phyloP scores from a whole-genome alignment of 441 rosid species.

The Pelargonium citronellum region DNA sequence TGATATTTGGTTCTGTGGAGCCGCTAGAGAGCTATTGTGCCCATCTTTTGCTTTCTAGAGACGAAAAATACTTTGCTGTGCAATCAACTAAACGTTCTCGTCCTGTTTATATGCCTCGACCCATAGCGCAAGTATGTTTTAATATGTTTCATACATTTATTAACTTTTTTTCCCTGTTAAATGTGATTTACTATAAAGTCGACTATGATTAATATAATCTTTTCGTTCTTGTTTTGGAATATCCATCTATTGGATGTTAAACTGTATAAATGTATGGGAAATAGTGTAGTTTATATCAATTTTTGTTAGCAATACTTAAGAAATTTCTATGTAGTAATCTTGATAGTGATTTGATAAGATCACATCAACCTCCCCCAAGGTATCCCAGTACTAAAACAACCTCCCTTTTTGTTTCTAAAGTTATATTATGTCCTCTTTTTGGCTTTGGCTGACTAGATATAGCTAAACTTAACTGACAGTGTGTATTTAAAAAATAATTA shows the following conservation, averaged over 20 bases:
- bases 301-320: not conserved
- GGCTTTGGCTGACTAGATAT: too few species aligned
- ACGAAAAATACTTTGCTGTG: constrained; percentile 69
- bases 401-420: not conserved
- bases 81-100: constrained; percentile 60
- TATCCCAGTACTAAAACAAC: not conserved
- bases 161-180: not conserved
- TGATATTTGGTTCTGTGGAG: constrained; percentile 72
- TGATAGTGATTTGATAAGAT: not conserved
- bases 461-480: too few species aligned
- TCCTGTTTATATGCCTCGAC: constrained; percentile 67
- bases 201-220: not conserved
- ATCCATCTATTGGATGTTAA: not conserved
- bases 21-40: constrained; percentile 91
- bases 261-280: not conserved
- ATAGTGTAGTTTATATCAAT: not conserved
- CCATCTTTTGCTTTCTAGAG: constrained; percentile 79
- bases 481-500: too few species aligned
- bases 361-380: not conserved
- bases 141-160: not conserved
- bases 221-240: not conserved
- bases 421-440: too few species aligned
- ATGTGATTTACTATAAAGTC: not conserved
- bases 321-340: too few species aligned
- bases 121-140: constrained; percentile 53